Percentiles rank a stretch among this genome's conserved stretches.
These are phyloP conservation scores for Paramecium sexaurelia DNA, from an alignment of 73 alveolate genomes.

Conservation along the genomic window DNA sequence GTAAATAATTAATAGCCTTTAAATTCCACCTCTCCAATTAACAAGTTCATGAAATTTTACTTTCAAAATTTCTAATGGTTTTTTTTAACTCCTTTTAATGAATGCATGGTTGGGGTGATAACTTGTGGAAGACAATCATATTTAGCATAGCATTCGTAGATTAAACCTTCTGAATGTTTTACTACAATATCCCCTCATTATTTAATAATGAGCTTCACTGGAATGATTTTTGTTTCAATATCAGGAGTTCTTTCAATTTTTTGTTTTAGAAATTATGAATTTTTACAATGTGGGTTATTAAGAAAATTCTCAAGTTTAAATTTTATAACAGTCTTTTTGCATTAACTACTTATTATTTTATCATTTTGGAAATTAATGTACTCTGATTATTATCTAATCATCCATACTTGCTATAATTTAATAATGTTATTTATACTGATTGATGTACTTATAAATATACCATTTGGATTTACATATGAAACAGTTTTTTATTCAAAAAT, in stretches of 20 bases:
- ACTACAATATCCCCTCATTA: background rate
- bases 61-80: background rate
- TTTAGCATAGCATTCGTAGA: background rate
- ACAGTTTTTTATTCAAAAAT: background rate
- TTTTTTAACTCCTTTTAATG: slow-evolving; percentile 29
- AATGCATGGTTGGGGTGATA: background rate
- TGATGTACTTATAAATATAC: background rate
- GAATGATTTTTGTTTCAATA: background rate
- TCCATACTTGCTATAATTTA: background rate
- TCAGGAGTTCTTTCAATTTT: background rate
- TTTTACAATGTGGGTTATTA: background rate
- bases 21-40: background rate
- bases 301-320: background rate
- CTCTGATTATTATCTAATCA: background rate
- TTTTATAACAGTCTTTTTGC: background rate
- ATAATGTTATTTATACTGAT: background rate
- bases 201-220: background rate
- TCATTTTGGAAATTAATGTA: background rate
- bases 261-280: slow-evolving; percentile 12
- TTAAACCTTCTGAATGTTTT: background rate
- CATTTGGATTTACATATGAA: slow-evolving; percentile 10
- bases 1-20: background rate
- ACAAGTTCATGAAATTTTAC: background rate
- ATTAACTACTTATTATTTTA: background rate
- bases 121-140: slow-evolving; percentile 7